Base-by-base conservation (phyloP, 2,329 filamentous ascomycete genomes). In the Aspergillus bombycis region DNA sequence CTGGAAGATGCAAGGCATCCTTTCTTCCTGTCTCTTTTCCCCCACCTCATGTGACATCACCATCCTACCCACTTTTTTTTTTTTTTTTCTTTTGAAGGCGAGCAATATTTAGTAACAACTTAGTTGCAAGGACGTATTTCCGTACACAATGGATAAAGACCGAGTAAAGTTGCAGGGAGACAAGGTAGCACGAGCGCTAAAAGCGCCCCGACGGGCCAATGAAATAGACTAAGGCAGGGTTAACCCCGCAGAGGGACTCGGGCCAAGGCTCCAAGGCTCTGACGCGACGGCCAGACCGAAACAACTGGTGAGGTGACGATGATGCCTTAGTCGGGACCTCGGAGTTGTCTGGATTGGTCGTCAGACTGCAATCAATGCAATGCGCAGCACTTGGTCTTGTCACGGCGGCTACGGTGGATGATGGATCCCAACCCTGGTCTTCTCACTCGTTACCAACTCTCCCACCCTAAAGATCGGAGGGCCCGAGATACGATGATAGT, bases 151-250 rank as follows among this genome's bases (percentile, higher is more conserved):
- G 12, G 48, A 14, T 30, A 23, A 57, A 41, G 38, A 21, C 34
- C n/a, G 52, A 65, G 61, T 68, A 62, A 64, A 67, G 68, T 70
- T 67, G 65, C 65, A 67, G 59, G 41, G 45, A 60, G 56, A 43
- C 57, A 60, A 55, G 63, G 62, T 52, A 61, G 64, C 50, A 59
- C 59, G 59, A 65, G 62, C 64, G 61, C 62, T 69, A 65, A 54
- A 26, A 21, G 38, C 53, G 58, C 57, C 52, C 41, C 46, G 43
- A 43, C 60, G 50, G 48, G 38, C 68, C 67, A 68, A 70, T 70
- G 48, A 68, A n/a, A 45, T 26, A 23, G 12, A 34, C 16, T 55
- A 61, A 34, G 38, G 48, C 52, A 26, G 19, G 28, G 14, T 9
- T 34, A 64, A 68, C 68, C 68, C 68, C 68, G 68, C 68, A 68